phyloP scores from a whole-genome alignment of 1,284 basidiomycete genomes.

The Sanghuangporus baumii region DNA sequence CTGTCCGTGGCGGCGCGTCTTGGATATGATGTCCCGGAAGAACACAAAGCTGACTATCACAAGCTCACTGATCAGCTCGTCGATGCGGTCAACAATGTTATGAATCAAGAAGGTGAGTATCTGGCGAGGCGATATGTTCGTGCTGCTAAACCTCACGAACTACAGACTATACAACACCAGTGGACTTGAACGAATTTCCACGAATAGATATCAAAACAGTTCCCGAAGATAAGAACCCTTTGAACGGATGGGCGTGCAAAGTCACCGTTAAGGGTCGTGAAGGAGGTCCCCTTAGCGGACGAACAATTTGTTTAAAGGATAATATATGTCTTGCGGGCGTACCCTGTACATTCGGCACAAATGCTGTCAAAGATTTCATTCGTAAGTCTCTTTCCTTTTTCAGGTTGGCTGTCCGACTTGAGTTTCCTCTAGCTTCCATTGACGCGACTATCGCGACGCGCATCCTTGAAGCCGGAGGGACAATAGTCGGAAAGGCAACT shows the following conservation, averaged over 20 bases:
- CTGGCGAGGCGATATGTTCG: neutral
- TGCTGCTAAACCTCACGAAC: neutral
- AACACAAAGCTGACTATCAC: neutral
- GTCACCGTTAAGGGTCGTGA: slow-evolving; percentile 24
- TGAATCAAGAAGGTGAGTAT: neutral
- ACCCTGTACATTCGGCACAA: slow-evolving; percentile 34
- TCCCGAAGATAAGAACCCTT: slow-evolving; percentile 22
- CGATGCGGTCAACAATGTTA: neutral
- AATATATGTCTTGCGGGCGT: slow-evolving; percentile 35
- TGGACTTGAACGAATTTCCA: neutral
- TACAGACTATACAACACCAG: neutral
- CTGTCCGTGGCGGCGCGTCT: neutral
- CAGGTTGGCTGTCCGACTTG: slow-evolving; percentile 26
- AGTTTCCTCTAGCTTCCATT: neutral
- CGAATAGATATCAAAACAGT: neutral
- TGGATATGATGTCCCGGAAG: neutral
- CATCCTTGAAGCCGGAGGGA: slow-evolving; percentile 38
- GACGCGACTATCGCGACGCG: slow-evolving; percentile 30
- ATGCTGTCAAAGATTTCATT: slow-evolving; percentile 28
- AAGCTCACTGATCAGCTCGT: neutral
- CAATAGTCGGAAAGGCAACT: slow-evolving; percentile 36
- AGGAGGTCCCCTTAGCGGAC: slow-evolving; percentile 25
- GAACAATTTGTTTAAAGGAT: slow-evolving; percentile 30
- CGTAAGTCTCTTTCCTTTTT: slow-evolving; percentile 33
- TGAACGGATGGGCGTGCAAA: slow-evolving; percentile 30